A percentile compares a stretch with the other conserved stretches of the same genome.
Evolutionary conservation across 1,284 basidiomycete genomes (phyloP).

Genomic region (Ustilago bromivora): DNA sequence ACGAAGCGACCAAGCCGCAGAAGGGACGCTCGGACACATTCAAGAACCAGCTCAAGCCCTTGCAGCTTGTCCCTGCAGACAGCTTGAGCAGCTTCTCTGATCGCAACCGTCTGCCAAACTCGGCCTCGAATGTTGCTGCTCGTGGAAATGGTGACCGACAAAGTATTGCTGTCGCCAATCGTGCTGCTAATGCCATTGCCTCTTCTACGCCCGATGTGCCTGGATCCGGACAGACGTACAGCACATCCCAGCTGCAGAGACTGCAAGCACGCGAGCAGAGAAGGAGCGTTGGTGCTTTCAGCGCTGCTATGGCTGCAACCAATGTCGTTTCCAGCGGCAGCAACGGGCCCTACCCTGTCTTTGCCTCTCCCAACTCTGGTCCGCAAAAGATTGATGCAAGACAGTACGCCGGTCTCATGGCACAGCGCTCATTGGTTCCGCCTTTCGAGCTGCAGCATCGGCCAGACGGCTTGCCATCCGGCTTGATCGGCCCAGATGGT

Average conservation of each 20-base stretch:
- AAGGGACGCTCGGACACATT: conserved; percentile 42
- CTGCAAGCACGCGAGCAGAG: conserved; percentile 59
- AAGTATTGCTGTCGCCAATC: conserved; percentile 21
- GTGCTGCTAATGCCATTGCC: conserved; percentile 12
- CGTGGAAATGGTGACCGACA: conserved; percentile 22
- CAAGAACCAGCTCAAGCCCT: conserved; percentile 48
- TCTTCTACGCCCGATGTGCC: conserved; percentile 9
- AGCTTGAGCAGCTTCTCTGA: conserved; percentile 22
- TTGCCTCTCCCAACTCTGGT: conserved; percentile 42
- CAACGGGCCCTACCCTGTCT: conserved; percentile 64
- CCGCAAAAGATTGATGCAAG: conserved; percentile 45
- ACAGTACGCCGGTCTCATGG: conserved; percentile 63
- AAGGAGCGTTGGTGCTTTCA: conserved; percentile 60
- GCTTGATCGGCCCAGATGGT: conserved; percentile 62
- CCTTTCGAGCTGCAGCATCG: conserved; percentile 69
- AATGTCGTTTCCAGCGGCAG: conserved; percentile 56
- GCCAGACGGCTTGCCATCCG: conserved; percentile 62
- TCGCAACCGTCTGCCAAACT: conserved; percentile 13
- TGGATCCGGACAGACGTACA: conserved; percentile 34
- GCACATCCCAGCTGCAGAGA: conserved; percentile 63
- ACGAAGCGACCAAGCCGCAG: conserved; percentile 14
- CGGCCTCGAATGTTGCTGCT: conserved; percentile 4
- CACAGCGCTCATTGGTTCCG: conserved; percentile 65
- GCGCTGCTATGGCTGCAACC: conserved; percentile 56
- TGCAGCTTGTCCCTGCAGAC: conserved; percentile 57